A percentile compares a stretch with the other conserved stretches of the same genome.
phyloP scores from a whole-genome alignment of 352 stramenopile genomes.

The Phytophthora fragariae region DNA sequence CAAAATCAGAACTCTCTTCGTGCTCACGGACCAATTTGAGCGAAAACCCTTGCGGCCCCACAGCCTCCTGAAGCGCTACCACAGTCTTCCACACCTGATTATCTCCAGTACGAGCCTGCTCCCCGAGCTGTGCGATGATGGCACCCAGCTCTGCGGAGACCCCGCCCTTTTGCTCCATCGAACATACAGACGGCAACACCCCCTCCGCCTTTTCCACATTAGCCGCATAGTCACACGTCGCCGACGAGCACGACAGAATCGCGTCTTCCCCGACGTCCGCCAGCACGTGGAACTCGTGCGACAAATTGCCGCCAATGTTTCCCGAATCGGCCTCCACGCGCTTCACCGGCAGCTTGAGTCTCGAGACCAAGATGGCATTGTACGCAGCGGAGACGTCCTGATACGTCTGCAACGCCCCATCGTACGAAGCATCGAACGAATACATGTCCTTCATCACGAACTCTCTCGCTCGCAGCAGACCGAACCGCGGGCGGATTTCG shows the following conservation, averaged over 20 bases:
- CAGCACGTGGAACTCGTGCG: constrained; percentile 91
- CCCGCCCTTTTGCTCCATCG: constrained; percentile 8
- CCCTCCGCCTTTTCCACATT: constrained; percentile 89
- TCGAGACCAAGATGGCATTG: constrained; percentile 71
- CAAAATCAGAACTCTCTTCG: constrained; percentile 22
- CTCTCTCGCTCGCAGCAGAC: constrained; percentile 81
- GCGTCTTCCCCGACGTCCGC: constrained; percentile 85
- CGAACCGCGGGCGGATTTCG: constrained; percentile 89
- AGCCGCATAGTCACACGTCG: constrained; percentile 77
- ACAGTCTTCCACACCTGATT: constrained; percentile 43
- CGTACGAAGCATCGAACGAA: constrained; percentile 82
- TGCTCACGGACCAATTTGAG: constrained; percentile 51
- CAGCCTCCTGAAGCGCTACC: constrained; percentile 37
- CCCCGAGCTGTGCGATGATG: constrained; percentile 35
- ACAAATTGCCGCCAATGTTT: constrained; percentile 89
- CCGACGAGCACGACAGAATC: constrained; percentile 71
- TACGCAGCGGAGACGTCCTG: constrained; percentile 83
- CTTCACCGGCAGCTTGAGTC: constrained; percentile 73
- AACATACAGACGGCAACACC: constrained; percentile 22
- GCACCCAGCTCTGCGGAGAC: constrained; percentile 18
- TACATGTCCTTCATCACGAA: constrained; percentile 95
- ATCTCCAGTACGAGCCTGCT: constrained; percentile 22
- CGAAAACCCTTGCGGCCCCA: constrained; percentile 30
- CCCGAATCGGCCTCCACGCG: constrained; percentile 89
- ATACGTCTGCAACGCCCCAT: constrained; percentile 73